Evolutionary conservation across 176 grass and related monocot species (phyloP), one percentile per base, ranked within the genome.

Genomic region (Oryza coarctata): DNA sequence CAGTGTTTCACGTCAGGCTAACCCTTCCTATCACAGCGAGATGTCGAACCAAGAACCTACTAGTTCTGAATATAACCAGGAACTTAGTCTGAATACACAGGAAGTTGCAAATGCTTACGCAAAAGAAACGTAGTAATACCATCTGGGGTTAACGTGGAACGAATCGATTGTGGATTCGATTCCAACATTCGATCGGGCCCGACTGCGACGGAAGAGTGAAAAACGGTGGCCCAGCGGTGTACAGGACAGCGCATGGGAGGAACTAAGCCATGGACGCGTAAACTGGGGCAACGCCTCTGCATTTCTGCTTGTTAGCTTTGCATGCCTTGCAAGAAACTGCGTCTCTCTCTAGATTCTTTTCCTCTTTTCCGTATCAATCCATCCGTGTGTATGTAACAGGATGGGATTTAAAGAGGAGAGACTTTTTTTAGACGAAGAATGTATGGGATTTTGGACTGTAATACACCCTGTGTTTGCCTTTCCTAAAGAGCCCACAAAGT

Each of bases 1-100:
- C 52, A 22, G 52, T 65, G 82, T 83, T 89, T 89, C 65, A 85
- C 77, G 82, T 64, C 87, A 76, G 49, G 9, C 35, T 60, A 33
- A 72, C n/a, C 68, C 20, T 47, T n/a, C n/a, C n/a, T 60, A 68
- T 15, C 5, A n/a, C 12, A 33, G 32, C 32, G 32, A 33, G 32
- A 33, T 33, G 4, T 33, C 32, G 32, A 33, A 33, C 32, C 32
- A 33, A 33, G 32, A 33, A 33, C 32, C 4, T 4, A 33, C 4
- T 4, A 33, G 4, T 4, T 33, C 32, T 33, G 32, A 33, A 33
- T 4, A 33, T 33, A 33, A 33, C 32, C 32, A 33, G 4, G 32
- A 33, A 33, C 4, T 2, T 33, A 33, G 4, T 33, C 32, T 33
- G 32, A 33, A 33, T 33, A 33, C 32, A 33, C 32, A 33, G 32